A percentile compares a stretch with the other conserved stretches of the same genome.
Conservation (phyloP, 129 eudicot species). For the Kitagawia praeruptora region DNA sequence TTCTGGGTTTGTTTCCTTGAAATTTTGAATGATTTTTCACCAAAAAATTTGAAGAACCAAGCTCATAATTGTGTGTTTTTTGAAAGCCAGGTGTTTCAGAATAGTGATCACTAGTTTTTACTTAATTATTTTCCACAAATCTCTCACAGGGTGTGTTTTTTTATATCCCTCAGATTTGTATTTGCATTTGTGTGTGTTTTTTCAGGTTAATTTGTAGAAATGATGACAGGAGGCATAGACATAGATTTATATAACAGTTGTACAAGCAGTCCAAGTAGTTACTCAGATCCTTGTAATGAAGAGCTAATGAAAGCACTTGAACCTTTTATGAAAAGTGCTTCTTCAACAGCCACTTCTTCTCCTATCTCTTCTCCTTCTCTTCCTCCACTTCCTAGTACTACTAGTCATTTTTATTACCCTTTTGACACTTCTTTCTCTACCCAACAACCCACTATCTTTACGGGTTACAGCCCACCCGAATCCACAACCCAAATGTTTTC, state of each 20-base stretch:
- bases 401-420: neutral
- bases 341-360: constrained; percentile 16
- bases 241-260: neutral
- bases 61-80: constrained; percentile 18
- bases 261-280: constrained; percentile 22
- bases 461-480: constrained; percentile 5
- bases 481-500: constrained; percentile 10
- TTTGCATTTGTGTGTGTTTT: too few species aligned
- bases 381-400: constrained; percentile 2
- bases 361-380: constrained; percentile 4
- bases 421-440: constrained; percentile 1
- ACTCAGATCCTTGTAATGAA: constrained; percentile 34
- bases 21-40: constrained; percentile 13
- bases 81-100: constrained; percentile 30
- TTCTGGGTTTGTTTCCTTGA: constrained; percentile 35
- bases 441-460: neutral
- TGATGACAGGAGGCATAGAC: constrained; percentile 43
- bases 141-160: constrained; percentile 35
- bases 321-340: constrained; percentile 68
- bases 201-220: neutral
- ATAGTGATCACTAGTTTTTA: constrained; percentile 27
- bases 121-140: neutral
- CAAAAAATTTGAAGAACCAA: constrained; percentile 13
- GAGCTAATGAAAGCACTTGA: constrained; percentile 83
- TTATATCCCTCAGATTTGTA: constrained; percentile 24